Evolutionary conservation across 495 filamentous ascomycete species (phyloP), one percentile per base, ranked within the genome.

Genomic region (Aspergillus avenaceus): DNA sequence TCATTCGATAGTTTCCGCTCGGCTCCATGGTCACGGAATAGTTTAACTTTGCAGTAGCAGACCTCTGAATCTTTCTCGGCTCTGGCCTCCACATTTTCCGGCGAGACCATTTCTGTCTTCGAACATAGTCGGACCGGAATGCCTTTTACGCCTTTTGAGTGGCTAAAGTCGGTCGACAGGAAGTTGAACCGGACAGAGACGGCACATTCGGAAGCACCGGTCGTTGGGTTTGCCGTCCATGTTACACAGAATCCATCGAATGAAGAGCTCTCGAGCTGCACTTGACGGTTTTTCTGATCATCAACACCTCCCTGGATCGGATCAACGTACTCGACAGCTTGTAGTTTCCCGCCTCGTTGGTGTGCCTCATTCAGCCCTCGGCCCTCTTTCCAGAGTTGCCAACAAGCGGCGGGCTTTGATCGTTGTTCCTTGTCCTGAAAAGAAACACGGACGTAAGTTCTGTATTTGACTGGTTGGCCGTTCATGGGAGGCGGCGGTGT

Each of bases 141-240:
- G 14, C 93, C 93, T 64, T 97, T 97, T 24, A 98, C 92, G 24
- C 93, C 93, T 56, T 98, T 97, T 6, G 93, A 97, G 59, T 96
- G 91, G 62, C 91, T 97, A 63, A 97, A 98, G 61, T 98, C 93
- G 11, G 92, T 98, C 0, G 93, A 98, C 0, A 97, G 78, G 61
- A 98, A 98, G 66, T 98, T 97, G 77, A 97, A 98, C 38, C 91
- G 88, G 13, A 97, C 87, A 12, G 89, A 83, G 27, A 98, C 80
- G 22, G 78, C 84, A 67, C 88, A 93, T 45, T 95, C 86, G 7
- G 85, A 72, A 2, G 69, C 56, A 0, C 79, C 80, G 1, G 63
- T 69, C 45, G 78, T 79, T 21, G 79, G 59, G 18, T 82, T 79
- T 0, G 87, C 84, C 1, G 82, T 87, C 93, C 93, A 98, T 22